Evolutionary conservation across 371 early-diverging fungal species (phyloP), one percentile per base, ranked within the genome.

Genomic region (Mucor racemosus): DNA sequence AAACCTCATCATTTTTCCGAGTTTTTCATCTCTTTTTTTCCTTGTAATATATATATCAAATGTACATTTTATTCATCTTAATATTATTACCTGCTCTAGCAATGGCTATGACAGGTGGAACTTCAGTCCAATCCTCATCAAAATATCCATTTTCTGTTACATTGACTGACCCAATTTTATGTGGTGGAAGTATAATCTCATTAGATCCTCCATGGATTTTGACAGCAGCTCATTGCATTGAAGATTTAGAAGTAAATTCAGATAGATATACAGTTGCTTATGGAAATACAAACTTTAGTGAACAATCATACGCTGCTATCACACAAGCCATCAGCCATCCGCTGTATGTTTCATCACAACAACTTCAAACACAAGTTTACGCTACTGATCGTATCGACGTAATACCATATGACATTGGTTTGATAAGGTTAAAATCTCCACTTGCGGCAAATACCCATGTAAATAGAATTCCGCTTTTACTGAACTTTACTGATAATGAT

Each of bases 121-220:
- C n/a, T 15, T 15, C 67, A 14, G 76, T 66, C 0, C n/a, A 48
- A 31, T 50, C 64, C 10, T 54, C 70, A 11, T 11, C 26, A 9
- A 48, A 50, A 4, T 79, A 72, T 21, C 72, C 77, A 14, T 79
- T 77, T 53, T 71, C 58, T 39, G 80, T 72, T 1, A 66, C 65
- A 50, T 55, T 79, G 13, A 65, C 60, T 2, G 41, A 64, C 11
- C 77, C 77, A 2, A 58, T 62, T 11, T 41, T 73, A 26, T 79
- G 80, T 60, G 77, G 80, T n/a, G 80, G 77, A 9, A 63, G 60
- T 13, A 67, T 77, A 2, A 68, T 79, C 13, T 75, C 77, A 35
- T 40, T 69, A 11, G 66, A 79, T 33, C 79, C 79, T 5, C 66
- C 77, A 60, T 79, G 80, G 80, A 61, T 79, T 4, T 53, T 79